Base-by-base conservation (phyloP, 2,329 filamentous ascomycete species). In the Diplodia intermedia region DNA sequence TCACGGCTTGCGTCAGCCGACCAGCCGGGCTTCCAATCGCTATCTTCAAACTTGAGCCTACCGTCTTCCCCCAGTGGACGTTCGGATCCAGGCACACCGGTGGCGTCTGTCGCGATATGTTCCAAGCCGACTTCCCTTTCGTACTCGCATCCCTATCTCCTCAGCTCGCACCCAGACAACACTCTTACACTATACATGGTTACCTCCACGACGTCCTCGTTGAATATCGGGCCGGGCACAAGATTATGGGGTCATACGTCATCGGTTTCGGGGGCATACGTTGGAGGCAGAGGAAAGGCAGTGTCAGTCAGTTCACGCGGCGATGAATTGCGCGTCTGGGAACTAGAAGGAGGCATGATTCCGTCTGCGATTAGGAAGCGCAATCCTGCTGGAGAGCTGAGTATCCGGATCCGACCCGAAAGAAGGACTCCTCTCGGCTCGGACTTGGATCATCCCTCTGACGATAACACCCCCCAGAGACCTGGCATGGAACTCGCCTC, bases 171-270 rank as follows among this genome's bases (percentile, higher is more conserved):
- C 71, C 88, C 91, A 0, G 93, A 97, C 78, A 97, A 97, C 75
- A 97, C 94, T 0, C 82, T 97, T 31, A 89, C 93, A 1, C 83
- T 97, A 40, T 91, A 95, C 75, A 84, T 96, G 38, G 92, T 94
- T 72, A 92, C 88, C 4, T 94, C 93, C 0, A 92, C 86, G 3
- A 81, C 87, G 1, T 84, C 87, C 0, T 75, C 78, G 1, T 83
- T 97, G 1, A 87, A 86, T 0, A 89, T 97, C 67, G 90, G 91
- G 47, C 81, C 88, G 0, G 92, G 91, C 0, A 90, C 89, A 71
- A 86, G 92, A 33, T 86, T 97, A 6, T 97, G 92, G 91, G 94
- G 94, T 8, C 94, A 97, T 75, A 97, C 94, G 0, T 96, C 93
- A 1, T 92, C 91, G 3, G 92, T 97, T 40, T 92, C 91, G 60